Base-by-base conservation (phyloP, 495 filamentous ascomycete species). In the Amphirosellinia nigrospora region DNA sequence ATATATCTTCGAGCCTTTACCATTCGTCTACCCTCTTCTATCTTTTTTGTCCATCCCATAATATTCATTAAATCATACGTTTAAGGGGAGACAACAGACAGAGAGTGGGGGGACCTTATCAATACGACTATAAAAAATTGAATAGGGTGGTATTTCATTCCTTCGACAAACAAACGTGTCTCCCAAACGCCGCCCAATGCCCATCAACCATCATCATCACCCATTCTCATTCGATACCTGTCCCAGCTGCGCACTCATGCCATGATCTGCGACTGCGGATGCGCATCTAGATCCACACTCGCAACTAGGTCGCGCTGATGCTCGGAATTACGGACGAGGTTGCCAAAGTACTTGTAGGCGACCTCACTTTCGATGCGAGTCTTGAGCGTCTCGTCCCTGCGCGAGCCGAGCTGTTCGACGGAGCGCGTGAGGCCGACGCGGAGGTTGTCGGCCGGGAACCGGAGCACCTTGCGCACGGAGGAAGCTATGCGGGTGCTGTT, bases 391-490 rank as follows among this genome's bases (percentile, higher is more conserved):
- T 97, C 93, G 55, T 94, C 89, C 70, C 91, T 88, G 74, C 91
- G 90, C 45, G 82, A 84, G 32, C 87, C 90, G 56, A 97, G 88
- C 75, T 96, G 87, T 77, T 97, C 92, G 36, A 97, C 90, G 28
- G 89, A 92, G 16, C 91, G 90, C 70, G 94, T 89, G 63, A 99
- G 85, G 67, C 89, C 90, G 41, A 91, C 88, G 43, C 92, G 89
- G 19, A 99, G 87, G 69, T 92, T 91, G 69, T 92, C 90, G 34
- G 94, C 92, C 0, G 96, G 96, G 74, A 90, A 87, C 55, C 91
- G 91, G 45, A 99, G 89, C 21, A 97, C 92, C 76, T 93, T 92
- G 63, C 95, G 92, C 36, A 95, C 92, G 58, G 95, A 92, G 60
- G 86, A 81, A 9, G 91, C 89, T 71, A 99, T 94, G 32, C 96